Conservation (phyloP, 768 basidiomycete species). For the Tricholoma furcatifolium region DNA sequence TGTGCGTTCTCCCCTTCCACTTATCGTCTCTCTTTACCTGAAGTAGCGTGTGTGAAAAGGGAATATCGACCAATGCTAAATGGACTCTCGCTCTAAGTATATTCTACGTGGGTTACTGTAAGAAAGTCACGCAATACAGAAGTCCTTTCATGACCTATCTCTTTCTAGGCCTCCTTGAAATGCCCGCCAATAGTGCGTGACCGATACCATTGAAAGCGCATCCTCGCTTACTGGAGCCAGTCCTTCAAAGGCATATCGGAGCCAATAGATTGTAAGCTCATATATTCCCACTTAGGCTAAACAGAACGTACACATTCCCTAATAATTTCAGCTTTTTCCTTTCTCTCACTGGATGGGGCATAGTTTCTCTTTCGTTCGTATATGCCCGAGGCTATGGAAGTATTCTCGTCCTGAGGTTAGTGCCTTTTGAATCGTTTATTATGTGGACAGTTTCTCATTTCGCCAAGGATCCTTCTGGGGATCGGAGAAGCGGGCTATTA, state of each 20-base stretch:
- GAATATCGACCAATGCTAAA: constrained; percentile 49
- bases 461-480: constrained; percentile 46
- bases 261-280: constrained; percentile 51
- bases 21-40: neutral
- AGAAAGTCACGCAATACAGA: constrained; percentile 2
- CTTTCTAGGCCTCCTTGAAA: constrained; percentile 45
- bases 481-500: constrained; percentile 64
- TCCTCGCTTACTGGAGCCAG: constrained; percentile 21
- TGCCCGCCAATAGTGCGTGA: constrained; percentile 51
- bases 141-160: neutral
- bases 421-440: neutral
- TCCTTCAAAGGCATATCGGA: constrained; percentile 55
- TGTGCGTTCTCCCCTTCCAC: constrained; percentile 27
- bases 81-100: constrained; percentile 59
- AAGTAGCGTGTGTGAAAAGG: constrained; percentile 26
- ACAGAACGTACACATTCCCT: neutral
- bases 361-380: constrained; percentile 49
- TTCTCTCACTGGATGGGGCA: constrained; percentile 51
- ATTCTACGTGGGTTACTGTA: constrained; percentile 62
- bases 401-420: constrained; percentile 46
- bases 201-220: neutral
- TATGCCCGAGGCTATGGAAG: constrained; percentile 55
- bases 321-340: constrained; percentile 47
- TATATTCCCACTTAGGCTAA: neutral
- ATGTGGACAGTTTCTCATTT: neutral